Evolutionary conservation across 208 protist genomes (phyloP).

Genomic region (Trypanosoma lewisi): DNA sequence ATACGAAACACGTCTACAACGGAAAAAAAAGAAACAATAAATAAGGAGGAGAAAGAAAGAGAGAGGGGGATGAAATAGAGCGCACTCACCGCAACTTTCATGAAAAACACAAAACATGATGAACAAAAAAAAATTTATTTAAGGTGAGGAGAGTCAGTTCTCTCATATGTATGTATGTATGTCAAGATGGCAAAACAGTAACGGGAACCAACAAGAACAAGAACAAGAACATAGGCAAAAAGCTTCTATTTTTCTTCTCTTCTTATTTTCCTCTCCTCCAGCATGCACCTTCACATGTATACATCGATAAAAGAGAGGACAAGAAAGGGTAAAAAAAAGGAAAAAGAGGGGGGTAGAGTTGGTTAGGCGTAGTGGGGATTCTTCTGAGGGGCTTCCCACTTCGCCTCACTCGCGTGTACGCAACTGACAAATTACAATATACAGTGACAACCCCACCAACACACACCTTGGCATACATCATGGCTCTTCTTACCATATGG

Average conservation of each 20-base stretch:
- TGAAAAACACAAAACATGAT: conserved; percentile 17
- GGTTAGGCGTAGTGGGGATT: not conserved
- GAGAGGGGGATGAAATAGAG: too few relatives aligned
- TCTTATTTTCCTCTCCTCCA: too few relatives aligned
- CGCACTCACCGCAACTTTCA: not conserved
- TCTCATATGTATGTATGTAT: conserved; percentile 5
- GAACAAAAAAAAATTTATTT: not conserved
- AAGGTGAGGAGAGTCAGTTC: not conserved
- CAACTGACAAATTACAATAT: not conserved
- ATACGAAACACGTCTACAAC: too few relatives aligned
- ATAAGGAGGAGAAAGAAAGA: conserved; percentile 7
- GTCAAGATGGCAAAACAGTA: not conserved
- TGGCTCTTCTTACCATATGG: not conserved
- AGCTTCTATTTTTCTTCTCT: not conserved
- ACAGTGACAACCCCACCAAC: not conserved
- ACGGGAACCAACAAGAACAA: not conserved
- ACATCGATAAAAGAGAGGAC: not conserved
- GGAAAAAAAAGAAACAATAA: conserved; percentile 15
- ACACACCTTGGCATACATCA: not conserved
- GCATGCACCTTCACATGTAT: not conserved
- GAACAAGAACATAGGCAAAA: not conserved
- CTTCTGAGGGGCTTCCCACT: not conserved
- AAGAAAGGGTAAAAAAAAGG: not conserved
- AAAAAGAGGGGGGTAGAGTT: not conserved
- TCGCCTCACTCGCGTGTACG: not conserved